These are phyloP conservation scores for Zygotorulaspora mrakii DNA, from an alignment of 1,139 yeast species.

Conservation along the genomic window DNA sequence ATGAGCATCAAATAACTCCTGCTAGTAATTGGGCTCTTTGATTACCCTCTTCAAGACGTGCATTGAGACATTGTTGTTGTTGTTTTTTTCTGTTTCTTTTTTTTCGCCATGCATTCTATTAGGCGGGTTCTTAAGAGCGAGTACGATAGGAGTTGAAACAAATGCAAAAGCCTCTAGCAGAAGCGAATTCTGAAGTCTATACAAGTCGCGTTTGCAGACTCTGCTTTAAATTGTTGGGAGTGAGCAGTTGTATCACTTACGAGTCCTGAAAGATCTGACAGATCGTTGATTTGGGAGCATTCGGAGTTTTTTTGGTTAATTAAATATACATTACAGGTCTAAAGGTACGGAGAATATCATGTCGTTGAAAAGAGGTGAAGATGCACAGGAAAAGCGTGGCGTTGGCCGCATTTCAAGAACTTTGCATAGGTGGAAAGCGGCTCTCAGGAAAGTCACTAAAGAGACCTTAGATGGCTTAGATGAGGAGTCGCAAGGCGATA, in stretches of 20 bases:
- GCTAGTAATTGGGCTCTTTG: not conserved
- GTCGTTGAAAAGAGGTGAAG: slow-evolving; percentile 1
- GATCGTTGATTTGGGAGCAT: not conserved
- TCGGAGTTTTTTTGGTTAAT: not conserved
- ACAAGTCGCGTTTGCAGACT: too few relatives aligned
- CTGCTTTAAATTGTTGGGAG: too few relatives aligned
- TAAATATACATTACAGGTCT: too few relatives aligned
- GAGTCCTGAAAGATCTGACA: too few relatives aligned
- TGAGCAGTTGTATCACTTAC: too few relatives aligned
- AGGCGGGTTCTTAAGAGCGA: too few relatives aligned
- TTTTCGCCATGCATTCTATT: not conserved
- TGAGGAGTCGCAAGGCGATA: slow-evolving; percentile 18
- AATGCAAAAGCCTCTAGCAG: too few relatives aligned
- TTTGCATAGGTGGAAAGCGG: slow-evolving; percentile 25
- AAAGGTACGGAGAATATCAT: not conserved
- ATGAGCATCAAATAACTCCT: slow-evolving; percentile 6
- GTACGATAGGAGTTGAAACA: too few relatives aligned
- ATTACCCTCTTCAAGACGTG: slow-evolving; percentile 7
- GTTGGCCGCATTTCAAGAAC: slow-evolving; percentile 16
- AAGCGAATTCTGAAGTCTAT: too few relatives aligned
- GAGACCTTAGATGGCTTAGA: slow-evolving; percentile 26
- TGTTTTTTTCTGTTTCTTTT: slow-evolving; percentile 3
- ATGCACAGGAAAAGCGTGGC: slow-evolving; percentile 4
- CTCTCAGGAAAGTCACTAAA: slow-evolving; percentile 24
- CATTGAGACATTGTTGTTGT: not conserved